A percentile compares a stretch with the other conserved stretches of the same genome.
Evolutionary conservation across 805 yeast genomes (phyloP).

Genomic region (Dipodascus geniculatus): DNA sequence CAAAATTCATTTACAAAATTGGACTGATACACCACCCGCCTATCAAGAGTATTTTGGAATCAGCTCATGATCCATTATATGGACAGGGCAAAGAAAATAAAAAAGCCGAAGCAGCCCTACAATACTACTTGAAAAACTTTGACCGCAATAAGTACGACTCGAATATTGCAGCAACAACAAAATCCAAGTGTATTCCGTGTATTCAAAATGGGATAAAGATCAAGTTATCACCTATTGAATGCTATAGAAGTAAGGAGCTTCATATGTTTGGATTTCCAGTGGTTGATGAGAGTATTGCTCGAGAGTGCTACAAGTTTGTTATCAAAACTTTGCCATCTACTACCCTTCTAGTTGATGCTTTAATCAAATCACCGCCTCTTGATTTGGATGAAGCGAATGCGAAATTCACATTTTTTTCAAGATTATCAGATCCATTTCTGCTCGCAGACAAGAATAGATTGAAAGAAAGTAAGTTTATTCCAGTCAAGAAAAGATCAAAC

Average conservation of each 20-base stretch:
- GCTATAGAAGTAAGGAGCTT: conserved; percentile 17
- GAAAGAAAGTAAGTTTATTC: conserved; percentile 18
- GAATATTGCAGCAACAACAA: conserved; percentile 1
- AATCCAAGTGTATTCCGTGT: conserved; percentile 15
- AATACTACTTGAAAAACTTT: conserved; percentile 20
- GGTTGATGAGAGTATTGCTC: conserved; percentile 12
- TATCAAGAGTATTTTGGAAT: conserved; percentile 14
- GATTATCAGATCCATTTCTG: conserved; percentile 14
- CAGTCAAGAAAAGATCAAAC: conserved; percentile 12
- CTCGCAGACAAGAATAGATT: conserved; percentile 13
- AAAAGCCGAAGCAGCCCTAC: conserved; percentile 16
- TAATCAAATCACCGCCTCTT: conserved; percentile 17
- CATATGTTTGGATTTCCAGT: conserved; percentile 23
- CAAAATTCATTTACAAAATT: conserved; percentile 19
- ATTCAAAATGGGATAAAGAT: conserved; percentile 6
- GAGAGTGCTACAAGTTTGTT: conserved; percentile 23
- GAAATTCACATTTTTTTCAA: conserved; percentile 22
- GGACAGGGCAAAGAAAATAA: conserved; percentile 4
- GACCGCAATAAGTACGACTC: conserved; percentile 15
- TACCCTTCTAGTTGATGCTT: conserved; percentile 10
- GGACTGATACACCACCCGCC: conserved; percentile 23
- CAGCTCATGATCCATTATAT: conserved; percentile 6
- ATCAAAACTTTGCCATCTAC: conserved; percentile 20
- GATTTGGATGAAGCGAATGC: conserved; percentile 14
- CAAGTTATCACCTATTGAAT: conserved; percentile 14